Conservation (phyloP, 2,329 filamentous ascomycete genomes). For the Colletotrichum sp. region DNA sequence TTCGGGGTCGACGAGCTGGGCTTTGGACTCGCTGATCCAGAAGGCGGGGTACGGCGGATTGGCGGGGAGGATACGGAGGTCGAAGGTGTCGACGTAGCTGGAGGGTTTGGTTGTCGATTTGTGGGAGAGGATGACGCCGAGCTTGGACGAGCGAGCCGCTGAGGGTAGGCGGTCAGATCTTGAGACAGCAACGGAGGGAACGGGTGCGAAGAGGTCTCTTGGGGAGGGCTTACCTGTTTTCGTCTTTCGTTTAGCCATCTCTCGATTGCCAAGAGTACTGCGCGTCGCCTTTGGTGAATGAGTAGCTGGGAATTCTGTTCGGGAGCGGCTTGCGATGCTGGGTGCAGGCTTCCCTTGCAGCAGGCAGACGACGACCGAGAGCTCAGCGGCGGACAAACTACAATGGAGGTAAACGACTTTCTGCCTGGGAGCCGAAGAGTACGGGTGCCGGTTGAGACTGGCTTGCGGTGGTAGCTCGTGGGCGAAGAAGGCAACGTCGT, state of each 20-base stretch:
- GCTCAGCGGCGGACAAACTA: accelerated
- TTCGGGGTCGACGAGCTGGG: not conserved
- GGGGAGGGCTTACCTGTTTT: not conserved
- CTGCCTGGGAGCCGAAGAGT: accelerated
- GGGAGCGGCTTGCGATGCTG: not conserved
- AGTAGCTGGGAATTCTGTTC: not conserved
- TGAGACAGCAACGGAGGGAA: not conserved
- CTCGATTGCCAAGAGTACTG: not conserved
- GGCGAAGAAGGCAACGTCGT: not conserved
- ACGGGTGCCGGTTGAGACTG: not conserved
- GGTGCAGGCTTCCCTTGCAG: not conserved
- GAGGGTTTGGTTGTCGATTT: not conserved
- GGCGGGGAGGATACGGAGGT: not conserved
- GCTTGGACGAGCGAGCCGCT: not conserved
- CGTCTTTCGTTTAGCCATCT: not conserved
- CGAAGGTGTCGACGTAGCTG: not conserved
- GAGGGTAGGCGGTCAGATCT: not conserved
- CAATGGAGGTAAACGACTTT: accelerated
- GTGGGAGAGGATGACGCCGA: not conserved
- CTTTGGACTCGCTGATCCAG: not conserved
- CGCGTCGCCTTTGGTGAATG: not conserved
- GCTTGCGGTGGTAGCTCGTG: not conserved
- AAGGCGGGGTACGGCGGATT: not conserved
- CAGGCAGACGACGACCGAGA: not conserved
- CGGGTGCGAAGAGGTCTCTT: not conserved